Conservation (phyloP, 805 yeast species). For the Starmerella davenportii region DNA sequence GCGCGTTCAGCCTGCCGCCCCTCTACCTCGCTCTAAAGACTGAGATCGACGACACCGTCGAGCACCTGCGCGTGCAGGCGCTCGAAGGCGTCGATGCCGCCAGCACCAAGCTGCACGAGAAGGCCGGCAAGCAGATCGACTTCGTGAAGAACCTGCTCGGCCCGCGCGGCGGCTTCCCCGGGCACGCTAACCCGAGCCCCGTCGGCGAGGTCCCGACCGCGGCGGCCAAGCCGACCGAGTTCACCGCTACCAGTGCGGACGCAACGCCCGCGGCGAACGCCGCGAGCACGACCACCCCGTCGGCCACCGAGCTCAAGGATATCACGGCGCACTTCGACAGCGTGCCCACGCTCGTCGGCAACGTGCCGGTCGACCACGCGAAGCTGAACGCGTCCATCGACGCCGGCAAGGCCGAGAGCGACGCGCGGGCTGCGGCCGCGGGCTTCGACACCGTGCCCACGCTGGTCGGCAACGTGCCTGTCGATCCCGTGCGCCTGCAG, state of each 20-base stretch:
- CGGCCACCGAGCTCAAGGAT: slow-evolving; percentile 1
- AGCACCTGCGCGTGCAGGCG: slow-evolving; percentile 15
- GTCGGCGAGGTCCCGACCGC: slow-evolving; percentile 16
- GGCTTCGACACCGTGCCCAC: slow-evolving; percentile 12
- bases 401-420: neutral
- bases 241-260: slow-evolving; percentile 11
- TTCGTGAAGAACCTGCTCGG: slow-evolving; percentile 20
- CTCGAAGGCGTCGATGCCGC: slow-evolving; percentile 16
- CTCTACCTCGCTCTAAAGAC: slow-evolving; percentile 56
- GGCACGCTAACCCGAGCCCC: slow-evolving; percentile 10
- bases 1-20: slow-evolving; percentile 58
- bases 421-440: neutral
- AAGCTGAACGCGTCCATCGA: neutral
- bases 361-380: slow-evolving; percentile 18
- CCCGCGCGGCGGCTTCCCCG: slow-evolving; percentile 24
- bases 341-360: slow-evolving; percentile 22
- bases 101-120: slow-evolving; percentile 17
- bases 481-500: slow-evolving; percentile 16
- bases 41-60: slow-evolving; percentile 43
- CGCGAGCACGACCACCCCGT: slow-evolving; percentile 1
- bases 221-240: slow-evolving; percentile 17
- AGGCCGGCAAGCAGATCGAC: slow-evolving; percentile 25
- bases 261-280: neutral
- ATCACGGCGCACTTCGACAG: slow-evolving; percentile 15
- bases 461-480: slow-evolving; percentile 20